Evolutionary conservation across 768 basidiomycete species (phyloP).

Genomic region (Pleurotus tuber-regium): DNA sequence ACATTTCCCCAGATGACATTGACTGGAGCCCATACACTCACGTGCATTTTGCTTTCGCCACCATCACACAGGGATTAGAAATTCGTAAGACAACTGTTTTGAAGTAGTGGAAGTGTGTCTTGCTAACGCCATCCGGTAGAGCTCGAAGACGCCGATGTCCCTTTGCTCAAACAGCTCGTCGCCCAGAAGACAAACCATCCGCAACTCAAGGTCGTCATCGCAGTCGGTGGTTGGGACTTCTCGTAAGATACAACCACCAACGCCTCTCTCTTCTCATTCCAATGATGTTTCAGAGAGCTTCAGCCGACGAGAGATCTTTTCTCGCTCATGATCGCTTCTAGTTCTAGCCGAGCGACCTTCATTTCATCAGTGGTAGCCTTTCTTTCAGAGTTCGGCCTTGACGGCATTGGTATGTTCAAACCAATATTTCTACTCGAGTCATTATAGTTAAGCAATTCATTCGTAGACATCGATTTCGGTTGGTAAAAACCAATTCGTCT

Average conservation of each 20-base stretch:
- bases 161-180: slow-evolving; percentile 13
- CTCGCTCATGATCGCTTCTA: slow-evolving; percentile 17
- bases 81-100: slow-evolving; percentile 7
- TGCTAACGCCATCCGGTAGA: neutral
- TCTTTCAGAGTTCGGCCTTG: slow-evolving; percentile 13
- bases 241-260: slow-evolving; percentile 7
- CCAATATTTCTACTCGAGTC: neutral
- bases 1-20: slow-evolving; percentile 15
- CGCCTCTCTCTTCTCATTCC: neutral
- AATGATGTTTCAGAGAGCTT: slow-evolving; percentile 2
- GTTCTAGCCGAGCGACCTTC: slow-evolving; percentile 15
- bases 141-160: slow-evolving; percentile 11
- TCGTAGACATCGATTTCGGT: slow-evolving; percentile 20
- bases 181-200: slow-evolving; percentile 11
- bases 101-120: too few relatives aligned
- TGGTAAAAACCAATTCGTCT: neutral
- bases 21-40: slow-evolving; percentile 16
- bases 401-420: slow-evolving; percentile 16
- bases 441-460: neutral
- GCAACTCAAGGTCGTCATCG: slow-evolving; percentile 17
- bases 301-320: slow-evolving; percentile 12
- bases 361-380: slow-evolving; percentile 17
- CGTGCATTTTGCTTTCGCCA: slow-evolving; percentile 18
- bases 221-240: slow-evolving; percentile 21
- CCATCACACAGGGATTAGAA: slow-evolving; percentile 16